Base-by-base conservation (phyloP, 257 asterid species). In the Asclepias syriaca region DNA sequence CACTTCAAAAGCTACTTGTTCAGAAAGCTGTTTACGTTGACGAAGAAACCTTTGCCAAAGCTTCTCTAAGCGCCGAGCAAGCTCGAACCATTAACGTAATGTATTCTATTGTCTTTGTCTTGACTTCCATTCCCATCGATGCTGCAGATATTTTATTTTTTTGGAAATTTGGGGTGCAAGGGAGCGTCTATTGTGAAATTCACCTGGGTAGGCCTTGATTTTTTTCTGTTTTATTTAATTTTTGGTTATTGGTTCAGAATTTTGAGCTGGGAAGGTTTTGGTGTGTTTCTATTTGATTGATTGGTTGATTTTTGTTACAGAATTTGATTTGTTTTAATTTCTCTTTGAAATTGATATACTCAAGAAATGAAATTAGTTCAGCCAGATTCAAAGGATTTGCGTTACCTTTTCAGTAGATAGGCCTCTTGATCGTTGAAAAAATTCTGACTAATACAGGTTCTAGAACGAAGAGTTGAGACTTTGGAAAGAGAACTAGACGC, bases 391-490 rank as follows among this genome's bases (percentile, higher is more conserved):
- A 15, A 43, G 11, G 69, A 60, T 50, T 66, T 3, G 4, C 46
- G 6, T 45, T 67, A 43, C 53, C 13, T 51, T 6, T 32, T 16
- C 40, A 59, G 67, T 32, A 22, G 48, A 72, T 40, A 16, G 63
- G 8, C 2, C 22, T 43, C 65, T 60, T 51, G 43, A 21, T 60
- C 39, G 48, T 32, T 37, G 21, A 48, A 21, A 49, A 13, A 51
- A 74, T 19, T 39, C 8, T 18, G 15, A 19, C 34, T 73, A 81
- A 75, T 46, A 66, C 83, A 95, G 99, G 92, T 90, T 86, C 96
- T 95, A 63, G 98, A 95, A 84, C 98, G 87, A 80, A 88, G 99
- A 81, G 98, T 95, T 34, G 89, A 86, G 81, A 89, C 93, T 63
- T 84, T 95, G 82, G 98, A 88, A 77, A 81, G 94, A 78, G 96